These are phyloP conservation scores for Artomyces pyxidatus DNA, from an alignment of 768 basidiomycete genomes.

Conservation along the genomic window DNA sequence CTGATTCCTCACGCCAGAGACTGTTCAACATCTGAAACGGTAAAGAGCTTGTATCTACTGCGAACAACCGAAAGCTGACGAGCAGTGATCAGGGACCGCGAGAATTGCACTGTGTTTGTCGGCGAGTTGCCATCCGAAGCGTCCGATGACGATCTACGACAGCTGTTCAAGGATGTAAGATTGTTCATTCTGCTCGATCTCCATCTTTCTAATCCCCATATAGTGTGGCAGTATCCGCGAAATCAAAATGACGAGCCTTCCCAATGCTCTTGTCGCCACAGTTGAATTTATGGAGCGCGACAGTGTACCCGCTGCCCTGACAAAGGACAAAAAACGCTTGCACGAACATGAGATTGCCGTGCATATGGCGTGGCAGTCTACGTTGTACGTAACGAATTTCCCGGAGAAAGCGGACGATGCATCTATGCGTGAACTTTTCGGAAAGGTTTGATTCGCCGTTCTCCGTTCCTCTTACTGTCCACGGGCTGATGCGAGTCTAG, in stretches of 20 bases:
- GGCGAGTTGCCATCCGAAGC: slow-evolving; percentile 52
- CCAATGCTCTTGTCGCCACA: slow-evolving; percentile 61
- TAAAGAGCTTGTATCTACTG: slow-evolving; percentile 21
- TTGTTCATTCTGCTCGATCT: background rate
- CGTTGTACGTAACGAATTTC: slow-evolving; percentile 94
- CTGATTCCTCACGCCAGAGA: slow-evolving; percentile 30
- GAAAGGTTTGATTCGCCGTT: slow-evolving; percentile 41
- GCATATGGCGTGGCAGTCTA: slow-evolving; percentile 89
- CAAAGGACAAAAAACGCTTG: slow-evolving; percentile 90
- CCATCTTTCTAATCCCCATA: slow-evolving; percentile 10
- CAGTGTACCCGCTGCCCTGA: slow-evolving; percentile 76
- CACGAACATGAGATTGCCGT: slow-evolving; percentile 72
- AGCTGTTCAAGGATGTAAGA: slow-evolving; percentile 81
- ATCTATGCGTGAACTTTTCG: slow-evolving; percentile 68
- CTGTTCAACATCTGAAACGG: slow-evolving; percentile 51
- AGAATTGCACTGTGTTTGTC: slow-evolving; percentile 89
- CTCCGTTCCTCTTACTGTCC: background rate
- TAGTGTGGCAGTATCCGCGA: slow-evolving; percentile 89
- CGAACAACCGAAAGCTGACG: background rate
- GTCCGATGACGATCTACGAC: slow-evolving; percentile 56
- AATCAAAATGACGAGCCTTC: slow-evolving; percentile 63
- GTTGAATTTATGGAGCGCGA: slow-evolving; percentile 86
- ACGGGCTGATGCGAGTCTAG: slow-evolving; percentile 30
- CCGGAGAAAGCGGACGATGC: slow-evolving; percentile 77
- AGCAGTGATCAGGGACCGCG: slow-evolving; percentile 65